These are phyloP conservation scores for Aspergillus uvarum DNA, from an alignment of 2,329 filamentous ascomycete genomes.

Conservation along the genomic window DNA sequence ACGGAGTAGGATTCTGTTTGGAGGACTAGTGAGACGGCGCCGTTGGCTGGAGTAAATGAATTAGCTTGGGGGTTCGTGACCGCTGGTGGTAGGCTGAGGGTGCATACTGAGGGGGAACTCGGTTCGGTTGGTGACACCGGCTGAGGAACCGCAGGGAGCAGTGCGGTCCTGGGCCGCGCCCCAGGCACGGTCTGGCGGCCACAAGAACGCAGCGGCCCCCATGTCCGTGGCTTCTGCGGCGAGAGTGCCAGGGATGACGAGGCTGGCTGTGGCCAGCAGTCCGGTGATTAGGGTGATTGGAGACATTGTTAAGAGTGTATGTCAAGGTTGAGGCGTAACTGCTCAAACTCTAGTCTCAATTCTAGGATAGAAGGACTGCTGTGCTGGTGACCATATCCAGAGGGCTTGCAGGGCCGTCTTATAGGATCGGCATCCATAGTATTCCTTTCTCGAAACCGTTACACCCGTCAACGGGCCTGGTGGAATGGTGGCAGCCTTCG, in stretches of 20 bases:
- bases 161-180: constrained; percentile 55
- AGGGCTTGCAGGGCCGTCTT: background rate
- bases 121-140: constrained; percentile 52
- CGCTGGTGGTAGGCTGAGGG: background rate
- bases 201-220: constrained; percentile 62
- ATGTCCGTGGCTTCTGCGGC: constrained; percentile 36
- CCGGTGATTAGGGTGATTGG: constrained; percentile 7
- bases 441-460: background rate
- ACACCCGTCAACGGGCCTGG: background rate
- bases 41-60: constrained; percentile 48
- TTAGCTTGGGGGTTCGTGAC: background rate
- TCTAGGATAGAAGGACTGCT: background rate
- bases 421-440: background rate
- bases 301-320: constrained; percentile 6
- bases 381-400: background rate
- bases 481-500: background rate
- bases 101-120: constrained; percentile 55
- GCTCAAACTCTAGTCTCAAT: background rate
- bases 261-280: background rate
- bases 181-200: constrained; percentile 60
- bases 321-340: background rate
- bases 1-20: constrained; percentile 59
- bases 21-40: constrained; percentile 55
- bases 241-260: background rate
- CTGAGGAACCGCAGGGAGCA: constrained; percentile 57